Percentiles rank a stretch among this genome's conserved stretches.
Evolutionary conservation across 176 grass and related monocot species (phyloP).

Genomic region (Cenchrus purpureus): DNA sequence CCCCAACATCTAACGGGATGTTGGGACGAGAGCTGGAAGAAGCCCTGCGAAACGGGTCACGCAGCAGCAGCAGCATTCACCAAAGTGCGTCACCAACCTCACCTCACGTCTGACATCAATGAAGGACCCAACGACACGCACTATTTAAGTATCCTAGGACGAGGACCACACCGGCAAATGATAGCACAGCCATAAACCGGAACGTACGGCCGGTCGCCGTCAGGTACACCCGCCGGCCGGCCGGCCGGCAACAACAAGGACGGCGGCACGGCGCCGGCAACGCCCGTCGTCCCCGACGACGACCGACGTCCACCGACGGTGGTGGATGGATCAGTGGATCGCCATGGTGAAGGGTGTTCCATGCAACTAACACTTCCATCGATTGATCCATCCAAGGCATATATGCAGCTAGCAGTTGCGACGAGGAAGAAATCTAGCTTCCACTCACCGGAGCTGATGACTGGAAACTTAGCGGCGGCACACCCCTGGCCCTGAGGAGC

Average conservation of each 20-base stretch:
- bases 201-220: background rate
- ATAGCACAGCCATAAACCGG: background rate
- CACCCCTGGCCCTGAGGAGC: background rate
- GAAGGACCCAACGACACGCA: background rate
- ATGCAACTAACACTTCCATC: background rate
- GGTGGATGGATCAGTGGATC: background rate
- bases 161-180: background rate
- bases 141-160: constrained; percentile 9
- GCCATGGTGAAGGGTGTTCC: background rate
- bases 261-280: background rate
- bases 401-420: too few species aligned
- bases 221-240: background rate
- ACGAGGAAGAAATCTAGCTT: too few species aligned
- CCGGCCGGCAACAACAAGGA: background rate
- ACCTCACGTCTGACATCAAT: background rate
- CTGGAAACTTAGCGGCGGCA: background rate
- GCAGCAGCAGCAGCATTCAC: background rate
- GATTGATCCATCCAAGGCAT: too few species aligned
- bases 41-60: background rate
- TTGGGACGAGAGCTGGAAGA: background rate
- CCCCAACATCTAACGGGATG: background rate
- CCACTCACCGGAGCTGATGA: constrained; percentile 15
- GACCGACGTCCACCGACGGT: background rate
- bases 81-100: constrained; percentile 15
- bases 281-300: too few species aligned